Base-by-base conservation (phyloP, 2,329 filamentous ascomycete species). In the Colletotrichum endophyticum region DNA sequence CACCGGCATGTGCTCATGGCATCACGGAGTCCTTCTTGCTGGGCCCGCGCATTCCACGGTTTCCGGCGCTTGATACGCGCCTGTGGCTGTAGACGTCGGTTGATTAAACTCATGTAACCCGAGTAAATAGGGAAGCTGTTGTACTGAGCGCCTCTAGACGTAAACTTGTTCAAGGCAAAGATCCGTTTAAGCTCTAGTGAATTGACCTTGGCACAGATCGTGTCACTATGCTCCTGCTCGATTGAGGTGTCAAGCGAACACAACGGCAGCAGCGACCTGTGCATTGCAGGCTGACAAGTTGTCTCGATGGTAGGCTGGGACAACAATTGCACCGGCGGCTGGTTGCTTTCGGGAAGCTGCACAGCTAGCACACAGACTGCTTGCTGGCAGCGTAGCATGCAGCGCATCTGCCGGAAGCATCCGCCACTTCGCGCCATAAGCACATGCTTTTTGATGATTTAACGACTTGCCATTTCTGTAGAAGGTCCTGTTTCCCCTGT, bases 401-500 rank as follows among this genome's bases (percentile, higher is more conserved):
- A 39, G 22, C 25, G 8, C 34, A 49, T 63, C 34, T 63, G 57
- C 57, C 36, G 19, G 19, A 27, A 25, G 25, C n/a, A 27, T 62
- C 36, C n/a, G 11, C 28, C 57, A 12, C 25, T 53, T 34, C n/a
- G 15, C 22, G 34, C 36, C 63, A 63, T 56, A 25, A 34, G 25
- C 32, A 72, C 13, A 57, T 73, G 30, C 53, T 64, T 27, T 12
- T 36, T 49, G 15, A 8, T 49, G 22, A 56, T 57, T 57, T 22
- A 63, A 57, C 57, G 57, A 76, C 73, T 66, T 73, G 56, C 73
- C 70, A 64, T 57, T 69, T 61, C 44, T 22, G 70, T 63, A 30
- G 32, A 27, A 73, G 44, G 70, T 73, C 25, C 39, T 69, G 64
- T 73, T 69, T 30, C 73, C 34, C 73, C 73, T 72, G 69, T 73